Conservation (phyloP, 2,329 filamentous ascomycete species). For the Hymenoscyphus occultus region DNA sequence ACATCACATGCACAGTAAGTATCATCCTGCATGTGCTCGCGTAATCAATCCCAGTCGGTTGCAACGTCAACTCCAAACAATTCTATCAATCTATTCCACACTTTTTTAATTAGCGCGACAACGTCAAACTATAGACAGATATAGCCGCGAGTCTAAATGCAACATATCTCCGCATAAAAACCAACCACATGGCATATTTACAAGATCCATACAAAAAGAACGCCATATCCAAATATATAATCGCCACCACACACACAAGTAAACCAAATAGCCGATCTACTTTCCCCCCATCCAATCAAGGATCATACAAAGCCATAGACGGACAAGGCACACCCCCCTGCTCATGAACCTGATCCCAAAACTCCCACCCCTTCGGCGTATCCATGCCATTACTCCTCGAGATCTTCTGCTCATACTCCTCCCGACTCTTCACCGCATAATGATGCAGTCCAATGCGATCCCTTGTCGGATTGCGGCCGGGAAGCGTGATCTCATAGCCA, state of each 20-base stretch:
- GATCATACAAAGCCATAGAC: constrained; percentile 31
- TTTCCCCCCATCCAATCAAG: constrained; percentile 11
- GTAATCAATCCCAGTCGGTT: too few species aligned
- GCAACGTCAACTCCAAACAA: too few species aligned
- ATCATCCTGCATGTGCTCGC: too few species aligned
- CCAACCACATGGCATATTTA: too few species aligned
- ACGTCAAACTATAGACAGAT: too few species aligned
- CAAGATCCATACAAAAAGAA: background rate
- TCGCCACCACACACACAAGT: background rate
- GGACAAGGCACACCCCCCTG: constrained; percentile 26
- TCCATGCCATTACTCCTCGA: constrained; percentile 31
- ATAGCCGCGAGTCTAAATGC: too few species aligned
- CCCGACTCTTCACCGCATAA: constrained; percentile 37
- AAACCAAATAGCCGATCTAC: background rate
- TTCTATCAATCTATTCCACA: too few species aligned
- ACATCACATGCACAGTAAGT: too few species aligned
- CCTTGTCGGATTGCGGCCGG: constrained; percentile 32
- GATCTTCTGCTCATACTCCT: constrained; percentile 34
- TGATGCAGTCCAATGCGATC: constrained; percentile 36
- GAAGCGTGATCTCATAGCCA: constrained; percentile 24
- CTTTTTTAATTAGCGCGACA: too few species aligned
- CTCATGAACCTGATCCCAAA: constrained; percentile 31
- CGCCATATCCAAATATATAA: background rate
- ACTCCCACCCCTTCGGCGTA: constrained; percentile 26
- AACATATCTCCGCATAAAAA: too few species aligned